A percentile compares a stretch with the other conserved stretches of the same genome.
These are phyloP conservation scores for Cercospora beticola DNA, from an alignment of 2,329 filamentous ascomycete genomes.

Conservation along the genomic window DNA sequence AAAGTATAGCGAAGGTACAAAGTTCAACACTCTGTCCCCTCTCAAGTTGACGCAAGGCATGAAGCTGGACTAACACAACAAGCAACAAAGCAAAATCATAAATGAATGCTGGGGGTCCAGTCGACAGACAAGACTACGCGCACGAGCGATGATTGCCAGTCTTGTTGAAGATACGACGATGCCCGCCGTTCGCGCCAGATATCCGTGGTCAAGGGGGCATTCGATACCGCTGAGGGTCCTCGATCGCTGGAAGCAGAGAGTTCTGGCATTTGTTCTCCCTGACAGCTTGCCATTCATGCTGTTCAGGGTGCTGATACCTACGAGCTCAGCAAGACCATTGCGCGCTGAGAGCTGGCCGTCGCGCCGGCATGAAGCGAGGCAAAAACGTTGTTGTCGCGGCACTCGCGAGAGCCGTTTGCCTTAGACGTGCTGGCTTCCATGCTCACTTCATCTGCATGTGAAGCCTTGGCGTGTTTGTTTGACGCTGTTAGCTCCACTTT, in stretches of 20 bases:
- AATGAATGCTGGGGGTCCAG: not conserved
- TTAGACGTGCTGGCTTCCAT: not conserved
- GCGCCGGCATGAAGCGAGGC: not conserved
- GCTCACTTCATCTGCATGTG: slow-evolving; percentile 1
- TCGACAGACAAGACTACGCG: not conserved
- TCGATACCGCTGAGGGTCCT: too few relatives aligned
- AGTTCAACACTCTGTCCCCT: not conserved
- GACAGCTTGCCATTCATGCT: too few relatives aligned
- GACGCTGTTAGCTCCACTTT: not conserved
- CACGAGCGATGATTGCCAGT: not conserved
- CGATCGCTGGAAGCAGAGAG: too few relatives aligned
- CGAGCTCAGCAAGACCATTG: too few relatives aligned
- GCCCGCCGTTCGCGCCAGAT: too few relatives aligned
- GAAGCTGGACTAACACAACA: not conserved
- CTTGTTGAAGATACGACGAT: not conserved
- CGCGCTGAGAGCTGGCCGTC: too few relatives aligned
- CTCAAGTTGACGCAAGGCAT: not conserved
- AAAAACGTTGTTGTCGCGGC: not conserved
- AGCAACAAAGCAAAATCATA: not conserved
- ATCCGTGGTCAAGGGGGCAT: too few relatives aligned
- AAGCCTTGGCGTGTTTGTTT: not conserved
- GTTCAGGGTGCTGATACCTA: too few relatives aligned
- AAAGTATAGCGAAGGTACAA: not conserved
- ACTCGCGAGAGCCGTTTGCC: not conserved
- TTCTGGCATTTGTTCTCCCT: too few relatives aligned